A percentile compares a stretch with the other conserved stretches of the same genome.
Conservation (phyloP, 495 filamentous ascomycete genomes). For the Lineolata rhizophorae region DNA sequence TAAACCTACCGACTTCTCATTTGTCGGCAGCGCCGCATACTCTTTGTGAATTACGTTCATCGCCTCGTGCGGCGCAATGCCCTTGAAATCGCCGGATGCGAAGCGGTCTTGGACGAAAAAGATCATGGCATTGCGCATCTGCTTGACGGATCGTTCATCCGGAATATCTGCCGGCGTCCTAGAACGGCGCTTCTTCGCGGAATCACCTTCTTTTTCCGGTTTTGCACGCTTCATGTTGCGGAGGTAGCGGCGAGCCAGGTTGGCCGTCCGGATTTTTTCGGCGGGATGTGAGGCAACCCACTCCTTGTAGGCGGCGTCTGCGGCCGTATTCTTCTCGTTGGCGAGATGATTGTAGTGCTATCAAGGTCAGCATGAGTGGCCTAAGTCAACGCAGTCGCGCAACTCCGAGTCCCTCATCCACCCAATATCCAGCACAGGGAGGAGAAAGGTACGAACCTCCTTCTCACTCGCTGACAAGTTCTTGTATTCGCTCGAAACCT, state of each 20-base stretch:
- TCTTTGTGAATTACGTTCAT: not conserved
- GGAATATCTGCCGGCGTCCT: not conserved
- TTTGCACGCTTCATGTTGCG: not conserved
- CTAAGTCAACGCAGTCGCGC: no score
- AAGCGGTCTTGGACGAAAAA: not conserved
- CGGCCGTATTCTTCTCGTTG: not conserved
- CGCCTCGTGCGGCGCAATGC: not conserved
- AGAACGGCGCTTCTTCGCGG: not conserved
- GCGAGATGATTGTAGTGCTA: not conserved
- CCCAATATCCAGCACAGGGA: no score
- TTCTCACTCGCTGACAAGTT: not conserved
- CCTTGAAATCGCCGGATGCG: not conserved
- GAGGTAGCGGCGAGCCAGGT: not conserved
- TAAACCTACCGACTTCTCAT: not conserved
- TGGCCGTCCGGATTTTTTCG: not conserved
- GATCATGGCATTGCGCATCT: not conserved
- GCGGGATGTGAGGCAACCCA: not conserved
- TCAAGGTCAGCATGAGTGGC: not conserved
- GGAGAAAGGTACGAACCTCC: not conserved
- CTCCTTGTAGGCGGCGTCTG: not conserved
- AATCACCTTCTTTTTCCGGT: no score
- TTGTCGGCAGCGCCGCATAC: not conserved
- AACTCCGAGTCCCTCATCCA: no score
- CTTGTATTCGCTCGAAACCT: not conserved
- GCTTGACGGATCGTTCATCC: not conserved